phyloP scores from a whole-genome alignment of 108 stramenopile genomes.

The Asterionellopsis glacialis region DNA sequence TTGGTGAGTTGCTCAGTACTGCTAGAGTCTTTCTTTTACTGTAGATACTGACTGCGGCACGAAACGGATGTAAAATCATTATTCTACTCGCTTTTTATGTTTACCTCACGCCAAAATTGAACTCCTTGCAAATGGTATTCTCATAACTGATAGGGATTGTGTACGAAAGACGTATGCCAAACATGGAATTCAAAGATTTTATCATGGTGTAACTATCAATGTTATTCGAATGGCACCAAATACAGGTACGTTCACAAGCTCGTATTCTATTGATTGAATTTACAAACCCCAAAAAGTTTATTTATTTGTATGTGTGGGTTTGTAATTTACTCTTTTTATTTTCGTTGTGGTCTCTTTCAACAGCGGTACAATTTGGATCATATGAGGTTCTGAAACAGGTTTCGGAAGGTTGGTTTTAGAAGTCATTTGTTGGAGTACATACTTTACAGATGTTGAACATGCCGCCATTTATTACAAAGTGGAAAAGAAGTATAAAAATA shows the following conservation, averaged over 20 bases:
- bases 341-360: constrained; percentile 86
- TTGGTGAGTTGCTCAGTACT: constrained; percentile 26
- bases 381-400: constrained; percentile 71
- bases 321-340: too few species aligned
- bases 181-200: constrained; percentile 71
- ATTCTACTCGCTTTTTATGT: neutral
- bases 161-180: constrained; percentile 55
- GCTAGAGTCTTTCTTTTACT: neutral
- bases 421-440: too few species aligned
- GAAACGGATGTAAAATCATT: neutral
- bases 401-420: constrained; percentile 30
- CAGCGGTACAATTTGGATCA: constrained; percentile 85
- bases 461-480: too few species aligned
- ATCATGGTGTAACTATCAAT: constrained; percentile 69
- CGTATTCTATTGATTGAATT: constrained; percentile 60
- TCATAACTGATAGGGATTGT: constrained; percentile 40
- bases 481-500: too few species aligned
- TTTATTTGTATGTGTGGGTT: too few species aligned
- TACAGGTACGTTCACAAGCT: constrained; percentile 80
- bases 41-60: neutral
- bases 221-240: constrained; percentile 88
- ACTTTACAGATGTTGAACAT: too few species aligned
- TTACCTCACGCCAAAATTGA: too few species aligned
- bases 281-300: too few species aligned
- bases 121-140: too few species aligned